A percentile compares a stretch with the other conserved stretches of the same genome.
Conservation (phyloP, 2,329 filamentous ascomycete genomes). For the Fusarium xyrophilum region DNA sequence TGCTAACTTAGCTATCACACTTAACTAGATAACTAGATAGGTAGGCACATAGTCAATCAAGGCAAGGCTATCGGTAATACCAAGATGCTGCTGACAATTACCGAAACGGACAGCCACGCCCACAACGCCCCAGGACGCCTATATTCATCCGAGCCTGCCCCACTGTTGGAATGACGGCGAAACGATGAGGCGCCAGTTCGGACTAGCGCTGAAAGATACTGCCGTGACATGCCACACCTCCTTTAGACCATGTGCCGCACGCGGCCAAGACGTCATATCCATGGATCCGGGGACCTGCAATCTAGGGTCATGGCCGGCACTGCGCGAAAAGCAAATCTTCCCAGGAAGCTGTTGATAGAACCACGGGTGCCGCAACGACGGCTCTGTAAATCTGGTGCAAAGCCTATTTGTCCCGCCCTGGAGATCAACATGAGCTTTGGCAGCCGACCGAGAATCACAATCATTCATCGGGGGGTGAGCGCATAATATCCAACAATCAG, state of each 20-base stretch:
- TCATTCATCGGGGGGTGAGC: constrained; percentile 26
- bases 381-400: constrained; percentile 31
- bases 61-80: constrained; percentile 22
- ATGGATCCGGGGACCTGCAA: constrained; percentile 38
- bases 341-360: constrained; percentile 22
- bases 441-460: constrained; percentile 15
- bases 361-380: constrained; percentile 11
- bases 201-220: constrained; percentile 40
- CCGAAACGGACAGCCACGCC: constrained; percentile 1
- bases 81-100: constrained; percentile 5
- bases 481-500: constrained; percentile 16
- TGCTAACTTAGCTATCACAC: background rate
- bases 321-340: constrained; percentile 42
- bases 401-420: constrained; percentile 36
- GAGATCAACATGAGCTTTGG: constrained; percentile 38
- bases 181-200: constrained; percentile 33
- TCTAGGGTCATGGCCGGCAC: constrained; percentile 37
- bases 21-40: background rate
- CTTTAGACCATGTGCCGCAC: constrained; percentile 39
- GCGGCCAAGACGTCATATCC: constrained; percentile 41
- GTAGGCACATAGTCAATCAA: background rate
- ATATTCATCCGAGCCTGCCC: constrained; percentile 22
- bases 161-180: constrained; percentile 35
- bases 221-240: constrained; percentile 39
- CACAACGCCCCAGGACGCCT: constrained; percentile 7